A percentile compares a stretch with the other conserved stretches of the same genome.
phyloP scores from a whole-genome alignment of 176 grass and related monocot genomes.

The Carex kokanica region DNA sequence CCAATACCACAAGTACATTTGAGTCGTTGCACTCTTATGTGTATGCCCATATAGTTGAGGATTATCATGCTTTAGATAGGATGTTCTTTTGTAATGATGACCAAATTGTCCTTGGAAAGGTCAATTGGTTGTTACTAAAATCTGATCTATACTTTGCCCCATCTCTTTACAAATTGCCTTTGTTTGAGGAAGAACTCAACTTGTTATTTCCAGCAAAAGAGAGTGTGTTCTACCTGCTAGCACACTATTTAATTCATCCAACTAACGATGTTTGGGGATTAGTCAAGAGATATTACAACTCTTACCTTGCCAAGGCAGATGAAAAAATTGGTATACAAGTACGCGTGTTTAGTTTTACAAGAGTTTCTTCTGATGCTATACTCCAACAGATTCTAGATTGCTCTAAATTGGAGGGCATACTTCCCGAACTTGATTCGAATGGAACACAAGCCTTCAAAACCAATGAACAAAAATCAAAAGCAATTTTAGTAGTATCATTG shows the following conservation, averaged over 20 bases:
- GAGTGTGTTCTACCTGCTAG: constrained; percentile 36
- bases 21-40: constrained; percentile 38
- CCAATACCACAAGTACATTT: no score
- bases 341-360: constrained; percentile 12
- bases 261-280: constrained; percentile 41
- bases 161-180: constrained; percentile 30
- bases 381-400: constrained; percentile 35
- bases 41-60: constrained; percentile 33
- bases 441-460: background rate
- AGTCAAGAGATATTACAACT: constrained; percentile 38
- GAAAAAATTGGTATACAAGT: constrained; percentile 46
- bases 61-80: background rate
- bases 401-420: constrained; percentile 22
- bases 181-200: constrained; percentile 43
- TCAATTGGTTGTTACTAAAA: constrained; percentile 48
- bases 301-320: constrained; percentile 24
- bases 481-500: constrained; percentile 39
- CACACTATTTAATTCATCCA: constrained; percentile 49
- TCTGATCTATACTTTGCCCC: constrained; percentile 50
- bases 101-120: constrained; percentile 35
- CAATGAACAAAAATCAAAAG: background rate
- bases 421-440: constrained; percentile 28
- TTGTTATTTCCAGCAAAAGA: constrained; percentile 49
- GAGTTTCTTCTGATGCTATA: constrained; percentile 21
- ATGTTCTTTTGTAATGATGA: constrained; percentile 51